Conservation (phyloP, 2,329 filamentous ascomycete genomes). For the Xylariomycetidae sp. region DNA sequence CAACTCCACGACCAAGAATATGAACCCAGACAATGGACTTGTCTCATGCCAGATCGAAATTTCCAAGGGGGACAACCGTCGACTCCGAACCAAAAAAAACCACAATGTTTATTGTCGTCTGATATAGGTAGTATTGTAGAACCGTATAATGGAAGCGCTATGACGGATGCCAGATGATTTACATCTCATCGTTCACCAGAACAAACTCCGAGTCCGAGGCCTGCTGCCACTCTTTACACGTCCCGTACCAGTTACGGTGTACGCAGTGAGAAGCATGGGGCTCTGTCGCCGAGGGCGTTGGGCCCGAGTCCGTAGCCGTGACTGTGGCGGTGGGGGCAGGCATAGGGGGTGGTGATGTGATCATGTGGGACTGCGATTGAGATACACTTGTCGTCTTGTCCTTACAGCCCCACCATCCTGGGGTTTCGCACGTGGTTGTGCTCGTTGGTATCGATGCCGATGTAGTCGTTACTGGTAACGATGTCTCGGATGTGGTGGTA, state of each 20-base stretch:
- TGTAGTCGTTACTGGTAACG: constrained; percentile 23
- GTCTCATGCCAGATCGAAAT: too few relatives aligned
- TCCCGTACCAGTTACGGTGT: constrained; percentile 22
- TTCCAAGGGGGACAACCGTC: too few relatives aligned
- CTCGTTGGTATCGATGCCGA: constrained; percentile 16
- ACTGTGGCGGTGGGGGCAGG: constrained; percentile 13
- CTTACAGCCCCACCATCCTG: constrained; percentile 12
- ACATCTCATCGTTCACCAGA: too few relatives aligned
- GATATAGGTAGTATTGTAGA: too few relatives aligned
- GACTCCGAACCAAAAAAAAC: too few relatives aligned
- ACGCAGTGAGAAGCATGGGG: constrained; percentile 18
- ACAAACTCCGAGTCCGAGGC: too few relatives aligned
- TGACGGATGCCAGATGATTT: too few relatives aligned
- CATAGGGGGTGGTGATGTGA: constrained; percentile 22
- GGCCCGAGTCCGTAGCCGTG: too few relatives aligned
- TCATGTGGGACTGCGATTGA: constrained; percentile 14
- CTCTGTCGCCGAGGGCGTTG: constrained; percentile 4
- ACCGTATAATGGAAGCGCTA: too few relatives aligned
- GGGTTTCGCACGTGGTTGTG: constrained; percentile 8
- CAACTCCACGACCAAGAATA: too few relatives aligned
- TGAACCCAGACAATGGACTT: too few relatives aligned
- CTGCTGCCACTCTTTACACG: constrained; percentile 25
- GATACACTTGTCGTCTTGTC: constrained; percentile 8
- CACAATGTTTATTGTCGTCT: too few relatives aligned
- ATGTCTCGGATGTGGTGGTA: constrained; percentile 28